Evolutionary conservation across 805 yeast genomes (phyloP).

Genomic region (Candida railenensis): DNA sequence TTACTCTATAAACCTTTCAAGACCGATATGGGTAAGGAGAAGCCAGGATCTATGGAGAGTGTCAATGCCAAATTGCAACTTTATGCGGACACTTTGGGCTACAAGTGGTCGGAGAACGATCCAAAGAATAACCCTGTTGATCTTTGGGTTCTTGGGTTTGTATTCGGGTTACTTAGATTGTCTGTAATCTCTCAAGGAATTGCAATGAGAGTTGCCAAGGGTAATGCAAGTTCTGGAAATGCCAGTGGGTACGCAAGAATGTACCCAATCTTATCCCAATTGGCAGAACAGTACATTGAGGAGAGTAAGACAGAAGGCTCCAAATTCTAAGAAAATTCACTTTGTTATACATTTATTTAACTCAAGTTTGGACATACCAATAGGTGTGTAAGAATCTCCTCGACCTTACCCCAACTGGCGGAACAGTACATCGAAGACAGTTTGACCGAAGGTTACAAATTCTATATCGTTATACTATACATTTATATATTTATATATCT

Average conservation of each 20-base stretch:
- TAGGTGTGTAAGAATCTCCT: too few relatives aligned
- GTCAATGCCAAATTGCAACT: constrained; percentile 25
- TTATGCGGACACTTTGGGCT: constrained; percentile 22
- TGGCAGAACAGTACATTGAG: constrained; percentile 23
- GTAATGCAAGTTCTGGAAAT: constrained; percentile 53
- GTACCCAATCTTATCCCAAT: constrained; percentile 29
- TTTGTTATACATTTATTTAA: background rate
- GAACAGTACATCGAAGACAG: too few relatives aligned
- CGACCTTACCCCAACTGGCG: too few relatives aligned
- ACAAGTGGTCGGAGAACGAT: constrained; percentile 29
- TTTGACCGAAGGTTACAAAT: too few relatives aligned
- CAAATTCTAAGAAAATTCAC: background rate
- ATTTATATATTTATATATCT: too few relatives aligned
- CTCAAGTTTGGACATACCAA: background rate
- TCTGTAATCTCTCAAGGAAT: constrained; percentile 63
- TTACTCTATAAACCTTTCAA: constrained; percentile 24
- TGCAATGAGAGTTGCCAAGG: constrained; percentile 51
- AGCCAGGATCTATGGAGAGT: constrained; percentile 19
- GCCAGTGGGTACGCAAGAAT: constrained; percentile 41
- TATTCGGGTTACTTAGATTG: constrained; percentile 54
- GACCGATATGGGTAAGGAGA: constrained; percentile 32
- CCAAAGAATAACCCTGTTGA: constrained; percentile 43
- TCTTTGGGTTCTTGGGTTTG: constrained; percentile 52
- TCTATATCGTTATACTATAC: too few relatives aligned
- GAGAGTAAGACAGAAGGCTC: constrained; percentile 3